Percentiles rank a stretch among this genome's conserved stretches.
Conservation (phyloP, 768 basidiomycete genomes). For the Suillus fuscotomentosus region DNA sequence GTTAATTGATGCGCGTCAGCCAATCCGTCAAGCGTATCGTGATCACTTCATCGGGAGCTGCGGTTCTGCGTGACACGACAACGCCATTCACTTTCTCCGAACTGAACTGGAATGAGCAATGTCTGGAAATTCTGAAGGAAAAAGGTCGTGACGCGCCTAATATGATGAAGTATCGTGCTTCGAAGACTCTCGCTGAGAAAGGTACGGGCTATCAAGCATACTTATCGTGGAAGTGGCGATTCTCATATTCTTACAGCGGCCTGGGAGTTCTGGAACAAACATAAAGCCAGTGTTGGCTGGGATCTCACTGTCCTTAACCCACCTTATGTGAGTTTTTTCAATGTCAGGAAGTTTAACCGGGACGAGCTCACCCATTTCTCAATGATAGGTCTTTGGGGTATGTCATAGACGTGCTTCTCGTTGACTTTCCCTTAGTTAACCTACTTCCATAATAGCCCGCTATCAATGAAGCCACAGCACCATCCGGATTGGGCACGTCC, state of each 20-base stretch:
- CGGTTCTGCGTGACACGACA: slow-evolving; percentile 35
- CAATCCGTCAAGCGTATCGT: slow-evolving; percentile 63
- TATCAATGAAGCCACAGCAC: slow-evolving; percentile 38
- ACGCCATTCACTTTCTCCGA: slow-evolving; percentile 39
- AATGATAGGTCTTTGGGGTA: slow-evolving; percentile 29
- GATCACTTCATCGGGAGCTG: slow-evolving; percentile 61
- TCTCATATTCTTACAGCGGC: slow-evolving; percentile 32
- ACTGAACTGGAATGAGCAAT: slow-evolving; percentile 58
- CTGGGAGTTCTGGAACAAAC: slow-evolving; percentile 43
- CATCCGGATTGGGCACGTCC: slow-evolving; percentile 40
- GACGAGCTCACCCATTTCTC: not conserved
- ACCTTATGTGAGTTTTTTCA: slow-evolving; percentile 29
- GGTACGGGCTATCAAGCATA: slow-evolving; percentile 27
- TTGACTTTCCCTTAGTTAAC: not conserved
- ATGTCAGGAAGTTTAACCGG: not conserved
- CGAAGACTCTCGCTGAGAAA: slow-evolving; percentile 66
- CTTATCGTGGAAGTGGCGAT: not conserved
- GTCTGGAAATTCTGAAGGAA: slow-evolving; percentile 38
- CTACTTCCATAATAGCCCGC: slow-evolving; percentile 31
- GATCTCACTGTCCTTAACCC: slow-evolving; percentile 42
- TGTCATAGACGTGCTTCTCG: not conserved
- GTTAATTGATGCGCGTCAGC: slow-evolving; percentile 19
- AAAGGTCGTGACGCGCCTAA: slow-evolving; percentile 43
- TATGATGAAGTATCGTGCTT: slow-evolving; percentile 50
- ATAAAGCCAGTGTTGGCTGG: slow-evolving; percentile 33